A percentile compares a stretch with the other conserved stretches of the same genome.
phyloP scores from a whole-genome alignment of 2,329 filamentous ascomycete species.

The Metarhizium sp. region DNA sequence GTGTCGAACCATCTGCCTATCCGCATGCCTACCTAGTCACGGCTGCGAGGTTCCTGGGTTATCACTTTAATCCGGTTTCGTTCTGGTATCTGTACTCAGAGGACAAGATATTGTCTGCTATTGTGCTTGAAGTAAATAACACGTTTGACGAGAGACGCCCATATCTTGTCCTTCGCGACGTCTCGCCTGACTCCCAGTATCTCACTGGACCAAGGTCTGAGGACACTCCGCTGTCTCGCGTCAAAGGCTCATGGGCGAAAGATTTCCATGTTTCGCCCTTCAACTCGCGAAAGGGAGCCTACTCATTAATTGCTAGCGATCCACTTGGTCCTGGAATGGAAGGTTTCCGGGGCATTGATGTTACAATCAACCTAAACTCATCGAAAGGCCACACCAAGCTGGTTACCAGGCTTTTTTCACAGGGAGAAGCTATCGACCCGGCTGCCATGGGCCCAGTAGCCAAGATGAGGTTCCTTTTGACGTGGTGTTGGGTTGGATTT shows the following conservation, averaged over 20 bases:
- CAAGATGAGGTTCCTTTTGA: conserved; percentile 36
- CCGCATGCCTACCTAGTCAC: conserved; percentile 63
- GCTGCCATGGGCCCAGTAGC: conserved; percentile 29
- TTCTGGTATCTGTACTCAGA: conserved; percentile 70
- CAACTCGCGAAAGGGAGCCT: conserved; percentile 51
- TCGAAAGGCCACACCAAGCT: conserved; percentile 53
- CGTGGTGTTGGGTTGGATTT: conserved; percentile 61
- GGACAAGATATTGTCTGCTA: conserved; percentile 46
- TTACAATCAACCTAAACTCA: conserved; percentile 51
- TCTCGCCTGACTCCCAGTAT: conserved; percentile 12
- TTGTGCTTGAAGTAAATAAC: conserved; percentile 69
- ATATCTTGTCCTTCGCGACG: conserved; percentile 20
- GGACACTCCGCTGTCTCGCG: conserved; percentile 12
- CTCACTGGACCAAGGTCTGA: conserved; percentile 1
- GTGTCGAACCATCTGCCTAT: conserved; percentile 49
- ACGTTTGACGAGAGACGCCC: conserved; percentile 60
- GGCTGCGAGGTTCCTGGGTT: conserved; percentile 58
- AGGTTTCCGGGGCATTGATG: conserved; percentile 37
- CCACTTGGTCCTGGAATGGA: conserved; percentile 28
- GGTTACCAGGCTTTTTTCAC: conserved; percentile 49
- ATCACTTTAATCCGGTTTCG: conserved; percentile 66
- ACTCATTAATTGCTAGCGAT: conserved; percentile 40
- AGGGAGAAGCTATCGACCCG: conserved; percentile 40
- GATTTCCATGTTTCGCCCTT: conserved; percentile 73
- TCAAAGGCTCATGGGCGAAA: conserved; percentile 51